These are phyloP conservation scores for Panus rudis DNA, from an alignment of 768 basidiomycete genomes.

Conservation along the genomic window DNA sequence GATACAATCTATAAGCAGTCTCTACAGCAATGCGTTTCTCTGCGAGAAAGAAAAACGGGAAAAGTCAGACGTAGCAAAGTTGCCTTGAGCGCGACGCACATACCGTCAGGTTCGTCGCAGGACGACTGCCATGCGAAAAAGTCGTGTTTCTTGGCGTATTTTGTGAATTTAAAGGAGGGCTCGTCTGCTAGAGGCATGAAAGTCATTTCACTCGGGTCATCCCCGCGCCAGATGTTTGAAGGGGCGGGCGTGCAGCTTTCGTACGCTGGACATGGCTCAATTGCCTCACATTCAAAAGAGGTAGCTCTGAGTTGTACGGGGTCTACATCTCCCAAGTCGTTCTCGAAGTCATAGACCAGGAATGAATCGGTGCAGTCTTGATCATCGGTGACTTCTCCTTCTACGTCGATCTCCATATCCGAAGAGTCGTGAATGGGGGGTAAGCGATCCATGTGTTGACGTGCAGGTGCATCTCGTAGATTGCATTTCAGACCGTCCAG, in stretches of 20 bases:
- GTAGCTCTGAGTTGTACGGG: not conserved
- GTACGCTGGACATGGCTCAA: constrained; percentile 26
- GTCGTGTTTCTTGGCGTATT: constrained; percentile 36
- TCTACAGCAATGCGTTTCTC: constrained; percentile 44
- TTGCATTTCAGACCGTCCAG: constrained; percentile 5
- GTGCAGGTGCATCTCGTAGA: not conserved
- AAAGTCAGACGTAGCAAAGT: constrained; percentile 3
- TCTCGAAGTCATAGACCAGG: not conserved
- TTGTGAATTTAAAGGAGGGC: constrained; percentile 35
- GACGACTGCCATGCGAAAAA: constrained; percentile 44
- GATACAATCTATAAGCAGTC: constrained; percentile 36
- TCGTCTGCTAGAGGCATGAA: constrained; percentile 65
- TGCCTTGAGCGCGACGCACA: constrained; percentile 11
- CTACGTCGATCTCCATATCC: not conserved
- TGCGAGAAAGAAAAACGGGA: constrained; percentile 28
- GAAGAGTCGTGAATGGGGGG: not conserved
- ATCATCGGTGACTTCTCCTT: not conserved
- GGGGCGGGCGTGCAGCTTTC: constrained; percentile 48
- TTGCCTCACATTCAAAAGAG: not conserved
- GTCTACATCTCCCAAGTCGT: not conserved
- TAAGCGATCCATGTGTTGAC: not conserved
- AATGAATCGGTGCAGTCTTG: not conserved
- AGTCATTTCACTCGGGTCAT: constrained; percentile 49
- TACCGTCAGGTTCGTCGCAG: constrained; percentile 35
- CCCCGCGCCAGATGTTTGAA: constrained; percentile 44